Conservation (phyloP, 768 basidiomycete species). For the Strobilomyces echinocephalus region DNA sequence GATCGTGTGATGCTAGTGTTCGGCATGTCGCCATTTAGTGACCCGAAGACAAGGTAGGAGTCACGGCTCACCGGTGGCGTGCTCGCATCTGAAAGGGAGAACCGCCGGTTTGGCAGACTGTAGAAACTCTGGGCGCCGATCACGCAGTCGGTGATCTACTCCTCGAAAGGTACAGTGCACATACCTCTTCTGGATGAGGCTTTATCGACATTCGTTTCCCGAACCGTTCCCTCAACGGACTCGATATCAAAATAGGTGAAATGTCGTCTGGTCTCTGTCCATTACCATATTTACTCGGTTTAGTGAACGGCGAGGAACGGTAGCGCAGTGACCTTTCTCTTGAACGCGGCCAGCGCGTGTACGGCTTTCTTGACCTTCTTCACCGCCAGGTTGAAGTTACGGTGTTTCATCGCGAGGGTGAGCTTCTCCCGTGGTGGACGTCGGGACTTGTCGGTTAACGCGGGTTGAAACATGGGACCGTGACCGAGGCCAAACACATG, state of each 20-base stretch:
- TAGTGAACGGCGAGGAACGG: not conserved
- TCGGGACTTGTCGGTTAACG: conserved; percentile 6
- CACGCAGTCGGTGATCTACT: not conserved
- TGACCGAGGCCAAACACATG: conserved; percentile 19
- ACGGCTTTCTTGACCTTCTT: conserved; percentile 23
- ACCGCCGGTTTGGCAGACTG: conserved; percentile 28
- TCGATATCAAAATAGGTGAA: conserved; percentile 20
- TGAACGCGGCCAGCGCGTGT: conserved; percentile 19
- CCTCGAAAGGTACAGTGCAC: not conserved
- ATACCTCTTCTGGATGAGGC: conserved; percentile 25
- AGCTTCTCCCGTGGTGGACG: conserved; percentile 1
- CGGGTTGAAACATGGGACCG: not conserved
- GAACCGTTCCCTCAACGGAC: conserved; percentile 28
- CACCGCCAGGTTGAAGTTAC: conserved; percentile 14
- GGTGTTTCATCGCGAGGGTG: conserved; percentile 9
- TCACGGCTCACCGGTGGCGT: conserved; percentile 12
- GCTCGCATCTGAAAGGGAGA: conserved; percentile 25
- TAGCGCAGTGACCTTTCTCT: conserved; percentile 19
- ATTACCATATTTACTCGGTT: not conserved
- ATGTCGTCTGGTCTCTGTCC: conserved; percentile 22
- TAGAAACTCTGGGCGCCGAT: conserved; percentile 19
- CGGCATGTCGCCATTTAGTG: not conserved
- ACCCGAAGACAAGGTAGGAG: not conserved
- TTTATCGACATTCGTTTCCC: conserved; percentile 27
- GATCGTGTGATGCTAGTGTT: not conserved